Base-by-base conservation (phyloP, 768 basidiomycete genomes). In the Amanita subjunquillea region DNA sequence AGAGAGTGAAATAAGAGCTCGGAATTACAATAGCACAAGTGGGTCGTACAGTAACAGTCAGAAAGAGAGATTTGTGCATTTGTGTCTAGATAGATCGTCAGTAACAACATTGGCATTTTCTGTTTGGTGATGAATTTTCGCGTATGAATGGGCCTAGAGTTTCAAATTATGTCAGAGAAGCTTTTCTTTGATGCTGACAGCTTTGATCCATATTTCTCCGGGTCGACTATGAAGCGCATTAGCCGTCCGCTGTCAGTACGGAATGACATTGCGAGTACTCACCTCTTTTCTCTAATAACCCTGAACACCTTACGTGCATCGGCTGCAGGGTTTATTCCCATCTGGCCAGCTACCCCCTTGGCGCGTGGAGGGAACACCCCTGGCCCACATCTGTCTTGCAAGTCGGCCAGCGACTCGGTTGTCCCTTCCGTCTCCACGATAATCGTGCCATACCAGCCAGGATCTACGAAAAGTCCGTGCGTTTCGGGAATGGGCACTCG, bases 341-440 rank as follows among this genome's bases (percentile, higher is more conserved):
- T 69, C 22, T 65, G 66, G 30, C 67, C 62, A 62, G 62, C 69
- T 58, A 65, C 66, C 0, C 66, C 69, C 43, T 71, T 67, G 7
- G 76, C 74, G 40, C 82, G 69, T 0, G 80, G 79, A 29, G 87
- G 83, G 61, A 86, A 86, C 8, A 72, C 79, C 0, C 79, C 78
- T 6, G 75, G 75, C 1, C 84, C 78, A 65, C 88, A 89, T 3
- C 89, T 77, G 46, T 73, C 76, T 57, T 85, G 85, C 55, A 93
- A 71, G 65, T 91, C 91, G 17, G 77, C 79, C 23, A 91, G 74
- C 8, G 85, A 82, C 60, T 93, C 91, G 62, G 91, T 86, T 40
- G 91, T 92, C 37, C 89, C 89, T 62, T 91, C 88, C 9, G 87
- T 82, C 70, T 93, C 90, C 23, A 93, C 77, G 25, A 92, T 78